A percentile compares a stretch with the other conserved stretches of the same genome.
phyloP scores from a whole-genome alignment of 805 yeast genomes.

The Candida xyloterini region DNA sequence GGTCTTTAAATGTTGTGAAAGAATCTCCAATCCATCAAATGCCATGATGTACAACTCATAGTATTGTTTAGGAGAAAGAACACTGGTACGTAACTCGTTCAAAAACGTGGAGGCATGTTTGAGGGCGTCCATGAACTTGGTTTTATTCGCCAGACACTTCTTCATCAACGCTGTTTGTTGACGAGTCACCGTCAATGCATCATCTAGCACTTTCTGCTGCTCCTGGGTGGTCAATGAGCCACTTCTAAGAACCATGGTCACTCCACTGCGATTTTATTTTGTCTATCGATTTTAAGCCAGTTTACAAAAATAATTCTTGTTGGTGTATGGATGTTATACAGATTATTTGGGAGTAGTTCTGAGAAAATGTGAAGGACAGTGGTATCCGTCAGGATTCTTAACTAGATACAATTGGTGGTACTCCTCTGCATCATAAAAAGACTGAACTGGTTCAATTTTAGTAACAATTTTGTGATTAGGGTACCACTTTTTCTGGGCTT shows the following conservation, averaged over 20 bases:
- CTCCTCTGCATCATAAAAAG: constrained; percentile 92
- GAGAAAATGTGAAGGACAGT: constrained; percentile 84
- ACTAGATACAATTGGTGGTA: constrained; percentile 84
- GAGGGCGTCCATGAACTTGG: constrained; percentile 78
- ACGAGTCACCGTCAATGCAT: constrained; percentile 49
- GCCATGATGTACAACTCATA: constrained; percentile 85
- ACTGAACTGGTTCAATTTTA: constrained; percentile 58
- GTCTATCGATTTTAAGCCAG: constrained; percentile 8
- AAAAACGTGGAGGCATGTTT: constrained; percentile 82
- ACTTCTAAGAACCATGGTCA: constrained; percentile 15
- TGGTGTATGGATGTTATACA: constrained; percentile 10
- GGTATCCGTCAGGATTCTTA: constrained; percentile 82
- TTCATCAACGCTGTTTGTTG: constrained; percentile 77
- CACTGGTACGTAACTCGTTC: constrained; percentile 74
- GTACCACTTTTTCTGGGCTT: constrained; percentile 72
- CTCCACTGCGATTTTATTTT: constrained; percentile 1
- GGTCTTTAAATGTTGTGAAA: constrained; percentile 63
- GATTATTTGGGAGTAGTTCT: neutral
- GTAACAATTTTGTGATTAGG: constrained; percentile 69
- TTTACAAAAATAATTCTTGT: neutral
- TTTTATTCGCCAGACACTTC: constrained; percentile 61
- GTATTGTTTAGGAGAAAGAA: constrained; percentile 83
- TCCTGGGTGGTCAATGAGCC: constrained; percentile 22
- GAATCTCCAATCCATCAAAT: constrained; percentile 73
- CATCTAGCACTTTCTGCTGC: constrained; percentile 37